These are phyloP conservation scores for Phylloporus sp. DNA, from an alignment of 768 basidiomycete species.

Conservation along the genomic window DNA sequence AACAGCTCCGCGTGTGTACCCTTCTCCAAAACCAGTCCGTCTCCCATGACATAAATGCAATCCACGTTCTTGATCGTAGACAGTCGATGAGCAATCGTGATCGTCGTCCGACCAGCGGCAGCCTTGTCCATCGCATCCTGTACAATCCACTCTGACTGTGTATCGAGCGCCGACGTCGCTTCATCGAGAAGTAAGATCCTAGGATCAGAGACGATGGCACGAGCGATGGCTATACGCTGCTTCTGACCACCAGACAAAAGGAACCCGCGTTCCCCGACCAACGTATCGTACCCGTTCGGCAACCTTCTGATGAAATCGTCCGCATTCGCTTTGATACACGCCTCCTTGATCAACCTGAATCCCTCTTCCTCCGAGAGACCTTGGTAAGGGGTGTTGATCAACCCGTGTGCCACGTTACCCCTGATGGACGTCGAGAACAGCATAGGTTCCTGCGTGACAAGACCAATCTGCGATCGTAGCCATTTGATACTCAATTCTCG, in stretches of 20 bases:
- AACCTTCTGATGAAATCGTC: constrained; percentile 83
- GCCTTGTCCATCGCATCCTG: constrained; percentile 90
- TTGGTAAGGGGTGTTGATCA: no score
- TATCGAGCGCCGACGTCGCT: constrained; percentile 85
- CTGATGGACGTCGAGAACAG: no score
- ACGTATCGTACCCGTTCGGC: constrained; percentile 78
- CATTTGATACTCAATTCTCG: no score
- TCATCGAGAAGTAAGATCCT: constrained; percentile 85
- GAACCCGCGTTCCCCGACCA: constrained; percentile 88
- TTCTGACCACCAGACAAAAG: constrained; percentile 83
- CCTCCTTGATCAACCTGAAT: constrained; percentile 84
- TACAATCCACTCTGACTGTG: constrained; percentile 81
- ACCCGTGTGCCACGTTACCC: no score
- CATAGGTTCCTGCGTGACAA: no score
- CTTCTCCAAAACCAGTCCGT: constrained; percentile 72
- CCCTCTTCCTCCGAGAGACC: no score
- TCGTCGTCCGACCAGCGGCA: constrained; percentile 69
- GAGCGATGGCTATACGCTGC: constrained; percentile 84
- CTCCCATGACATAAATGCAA: constrained; percentile 85
- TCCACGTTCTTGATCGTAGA: constrained; percentile 85
- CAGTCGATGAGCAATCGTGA: constrained; percentile 75
- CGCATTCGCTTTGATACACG: constrained; percentile 85
- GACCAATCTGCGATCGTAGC: no score
- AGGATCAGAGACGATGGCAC: constrained; percentile 85
- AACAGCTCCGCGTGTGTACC: constrained; percentile 76